Conservation (phyloP, 2,329 filamentous ascomycete genomes). For the Diaporthe capsici region DNA sequence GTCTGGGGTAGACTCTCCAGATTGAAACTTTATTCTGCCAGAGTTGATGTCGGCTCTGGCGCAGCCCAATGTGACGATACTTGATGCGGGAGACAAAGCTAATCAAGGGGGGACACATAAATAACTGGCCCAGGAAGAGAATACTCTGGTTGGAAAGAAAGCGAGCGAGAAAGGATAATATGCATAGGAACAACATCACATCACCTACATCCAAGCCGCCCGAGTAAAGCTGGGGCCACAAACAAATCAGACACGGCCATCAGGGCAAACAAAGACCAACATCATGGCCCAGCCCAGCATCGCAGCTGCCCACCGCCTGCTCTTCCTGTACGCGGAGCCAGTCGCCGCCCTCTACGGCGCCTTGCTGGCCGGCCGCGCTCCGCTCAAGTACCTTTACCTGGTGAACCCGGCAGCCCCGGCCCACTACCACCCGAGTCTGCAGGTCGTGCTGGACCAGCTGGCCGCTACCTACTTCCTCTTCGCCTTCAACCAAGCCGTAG, state of each 20-base stretch:
- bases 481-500: slow-evolving; percentile 49
- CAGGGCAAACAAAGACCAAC: not conserved
- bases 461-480: slow-evolving; percentile 50
- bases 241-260: not conserved
- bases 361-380: slow-evolving; percentile 43
- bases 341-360: slow-evolving; percentile 38
- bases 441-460: slow-evolving; percentile 48
- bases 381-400: slow-evolving; percentile 41
- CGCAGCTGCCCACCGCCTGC: slow-evolving; percentile 35
- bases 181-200: not conserved
- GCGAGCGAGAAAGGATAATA: not conserved
- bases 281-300: slow-evolving; percentile 16
- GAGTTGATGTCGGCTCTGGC: not conserved
- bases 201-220: not conserved
- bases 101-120: not conserved
- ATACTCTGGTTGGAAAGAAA: not conserved
- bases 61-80: not conserved
- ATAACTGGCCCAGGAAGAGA: not conserved
- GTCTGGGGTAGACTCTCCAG: not conserved
- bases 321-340: slow-evolving; percentile 42
- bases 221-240: not conserved
- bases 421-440: slow-evolving; percentile 44
- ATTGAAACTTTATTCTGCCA: slow-evolving; percentile 1
- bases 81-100: not conserved
- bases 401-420: slow-evolving; percentile 32